Base-by-base conservation (phyloP, 345 rosid genomes). In the Cardamine chenopodiifolia region DNA sequence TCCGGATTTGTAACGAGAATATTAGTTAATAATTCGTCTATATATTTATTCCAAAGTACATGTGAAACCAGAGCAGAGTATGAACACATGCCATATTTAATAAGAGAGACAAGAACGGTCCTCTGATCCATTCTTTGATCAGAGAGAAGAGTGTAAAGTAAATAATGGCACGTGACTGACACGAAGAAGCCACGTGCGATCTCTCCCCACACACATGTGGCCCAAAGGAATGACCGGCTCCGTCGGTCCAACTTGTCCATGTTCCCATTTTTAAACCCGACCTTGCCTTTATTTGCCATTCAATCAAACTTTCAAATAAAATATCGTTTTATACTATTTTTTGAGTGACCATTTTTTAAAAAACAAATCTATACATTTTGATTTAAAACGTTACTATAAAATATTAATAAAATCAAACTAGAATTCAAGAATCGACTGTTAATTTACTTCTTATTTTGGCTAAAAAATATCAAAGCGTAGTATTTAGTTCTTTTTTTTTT, bases 91-190 rank as follows among this genome's bases (percentile, higher is more conserved):
- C 37, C 79, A 52, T 75, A 75, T 75, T 75, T 60, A 75, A 61
- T 68, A 68, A 52, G 74, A 68, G 79, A 53, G 79, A 75, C 79
- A 75, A 42, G 63, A 75, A 68, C 56, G 79, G 79, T 75, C 69
- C 63, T 75, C 69, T 75, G 69, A 68, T 75, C 79, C 55, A 61
- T 75, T 50, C 66, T 54, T 68, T 61, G 62, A 68, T 57, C 63
- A 68, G 60, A 77, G 71, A 70, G 54, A 55, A 62, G 75, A 56
- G 73, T 71, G 68, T 22, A 80, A 82, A 89, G 88, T 75, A 47
- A 83, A 83, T 83, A 74, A 50, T 70, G 87, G 88, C 92, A 85
- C 86, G 88, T 83, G 92, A 87, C 83, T 48, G 55, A 15, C 77
- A 54, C 67, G 63, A 39, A 23, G 49, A 49, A 31, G 9, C 76